Base-by-base conservation (phyloP, 768 basidiomycete genomes). In the Naganishia vaughanmartiniae region DNA sequence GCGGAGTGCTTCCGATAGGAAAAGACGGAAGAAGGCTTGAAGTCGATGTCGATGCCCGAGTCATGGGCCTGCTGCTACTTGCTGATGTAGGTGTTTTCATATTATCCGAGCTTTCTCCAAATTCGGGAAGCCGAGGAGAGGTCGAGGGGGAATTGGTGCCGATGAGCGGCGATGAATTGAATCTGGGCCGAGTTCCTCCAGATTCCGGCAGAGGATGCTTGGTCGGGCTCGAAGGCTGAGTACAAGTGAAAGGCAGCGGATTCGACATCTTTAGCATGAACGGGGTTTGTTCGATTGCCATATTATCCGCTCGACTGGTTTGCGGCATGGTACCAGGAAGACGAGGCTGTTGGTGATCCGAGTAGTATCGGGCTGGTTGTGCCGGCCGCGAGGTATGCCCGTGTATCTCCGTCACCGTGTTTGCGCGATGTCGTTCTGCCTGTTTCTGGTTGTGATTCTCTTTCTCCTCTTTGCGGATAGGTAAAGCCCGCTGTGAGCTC, bases 1-100 rank as follows among this genome's bases (percentile, higher is more conserved):
- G 42, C 19, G 65, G 51, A 10, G 65, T 58, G 19, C 30, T 63
- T 7, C 54, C 31, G 17, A 67, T 71, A 10, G 70, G 55, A 3
- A 55, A 24, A 4, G 65, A 66, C 10, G 65, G 65, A 12, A 66
- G 60, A 1, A 66, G 45, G 19, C 63, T 51, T 14, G 46, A 26
- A 21, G 26, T 39, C 10, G 33, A 28, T 45, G 9, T 21, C 26
- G 24, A 28, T 3, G 11, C 42, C n/a, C 33, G 34, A 36, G 60
- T 26, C 9, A 28, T 24, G n/a, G n/a, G 48, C 24, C n/a, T 48
- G 24, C 7, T 19, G 63, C 45, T 24, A 30, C 26, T 65, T 17
- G 63, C n/a, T 30, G 39, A 26, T 46, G 39, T 45, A 42, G 45
- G n/a, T 28, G 36, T 24, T 34, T 45, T 46, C 26, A 42, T 24